Base-by-base conservation (phyloP, 441 rosid species). In the Brassica balearica region DNA sequence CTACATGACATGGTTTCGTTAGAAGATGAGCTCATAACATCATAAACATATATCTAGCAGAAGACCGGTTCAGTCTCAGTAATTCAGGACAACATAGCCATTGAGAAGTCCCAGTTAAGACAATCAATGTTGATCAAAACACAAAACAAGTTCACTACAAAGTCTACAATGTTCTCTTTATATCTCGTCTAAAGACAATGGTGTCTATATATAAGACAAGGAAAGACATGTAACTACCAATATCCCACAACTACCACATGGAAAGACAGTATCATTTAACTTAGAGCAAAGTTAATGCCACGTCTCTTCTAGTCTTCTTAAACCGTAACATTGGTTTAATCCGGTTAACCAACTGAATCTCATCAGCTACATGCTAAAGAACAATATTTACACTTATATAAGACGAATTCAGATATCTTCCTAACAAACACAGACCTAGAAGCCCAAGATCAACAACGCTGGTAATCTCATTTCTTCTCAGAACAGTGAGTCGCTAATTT, bases 341-440 rank as follows among this genome's bases (percentile, higher is more conserved):
- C n/a, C n/a, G n/a, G n/a, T 55, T 55, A 55, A 55, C 9, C 60
- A 17, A 17, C 17, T 55, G 22, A 55, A 55, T 55, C 60, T 53
- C 59, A 15, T 15, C 59, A 53, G 59, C 10, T 51, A 51, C 56
- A 51, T n/a, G 8, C 56, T 51, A 51, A 51, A 6, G 58, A 51
- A 51, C 56, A 51, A n/a, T n/a, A 51, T n/a, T 2, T 1, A 51
- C 7, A 8, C 56, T 7, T 53, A 53, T 53, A 14, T 2, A 53
- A 53, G 41, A 65, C 56, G 32, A 63, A 73, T 74, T 74, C 71
- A 27, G 55, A 63, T 79, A 23, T 56, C 9, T 65, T 32, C 34
- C 56, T 27, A 71, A 38, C 69, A 65, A 75, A 72, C 36, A 68
- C 17, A 55, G 62, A 29, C 79, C 62, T 69, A 43, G 34, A 64